Evolutionary conservation across 768 basidiomycete species (phyloP), one percentile per base, ranked within the genome.

Genomic region (Russula virescens): DNA sequence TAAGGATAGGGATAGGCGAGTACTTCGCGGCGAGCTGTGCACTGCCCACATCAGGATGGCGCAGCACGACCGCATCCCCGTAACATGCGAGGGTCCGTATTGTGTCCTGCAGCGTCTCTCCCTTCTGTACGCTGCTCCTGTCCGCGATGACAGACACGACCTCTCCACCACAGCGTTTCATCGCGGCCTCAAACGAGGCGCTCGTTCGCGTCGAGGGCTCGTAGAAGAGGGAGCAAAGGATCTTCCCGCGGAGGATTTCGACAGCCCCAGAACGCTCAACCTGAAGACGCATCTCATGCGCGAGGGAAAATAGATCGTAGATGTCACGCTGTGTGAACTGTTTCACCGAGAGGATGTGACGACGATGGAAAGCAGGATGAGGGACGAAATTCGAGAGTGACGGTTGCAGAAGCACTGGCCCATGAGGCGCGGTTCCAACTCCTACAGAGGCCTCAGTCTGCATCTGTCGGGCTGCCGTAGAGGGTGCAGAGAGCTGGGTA

Each of bases 141-240:
- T 93, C 91, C 2, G 83, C 83, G 46, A 82, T 82, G 60, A 98
- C 82, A 60, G 88, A 82, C n/a, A 97, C 87, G 43, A 98, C 96
- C 69, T 95, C 86, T 21, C 97, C 97, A 28, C 97, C 97, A 69
- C 94, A 94, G 54, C 97, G 85, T 74, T 97, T 96, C 97, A 98
- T 99, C 13, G 97, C 97, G 2, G 96, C 89, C 72, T 99, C 96
- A 70, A 99, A 99, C 10, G 96, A 98, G 5, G 89, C 82, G 65
- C 91, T 94, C 3, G 97, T 99, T 38, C 97, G 83, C 3, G 97
- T 99, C 3, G 94, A 97, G 1, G 96, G 91, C 73, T 99, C 97
- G 73, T 94, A 99, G 81, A 99, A 99, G 42, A 95, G 73, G 23
- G 87, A 94, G 71, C 89, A 93, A 7, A 99, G 81, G 1, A 99